Evolutionary conservation across 805 yeast species (phyloP).

Genomic region (Yarrowia osloensis): DNA sequence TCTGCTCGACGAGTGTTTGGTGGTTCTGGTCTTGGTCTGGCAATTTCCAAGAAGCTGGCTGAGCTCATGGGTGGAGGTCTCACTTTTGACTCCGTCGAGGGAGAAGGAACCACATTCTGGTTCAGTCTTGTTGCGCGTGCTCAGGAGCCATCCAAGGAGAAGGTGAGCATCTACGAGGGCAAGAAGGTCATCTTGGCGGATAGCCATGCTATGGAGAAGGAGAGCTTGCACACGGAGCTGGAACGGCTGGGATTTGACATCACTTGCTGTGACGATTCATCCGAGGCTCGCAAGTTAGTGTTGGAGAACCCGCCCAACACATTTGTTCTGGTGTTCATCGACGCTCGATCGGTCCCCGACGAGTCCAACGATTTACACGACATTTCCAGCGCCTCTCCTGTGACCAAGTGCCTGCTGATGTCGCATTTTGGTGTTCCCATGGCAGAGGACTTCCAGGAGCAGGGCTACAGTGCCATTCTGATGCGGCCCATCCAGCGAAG

Average conservation of each 20-base stretch:
- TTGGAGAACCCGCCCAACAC: constrained; percentile 31
- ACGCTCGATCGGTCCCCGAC: constrained; percentile 30
- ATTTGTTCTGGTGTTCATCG: constrained; percentile 36
- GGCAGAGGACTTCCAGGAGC: constrained; percentile 35
- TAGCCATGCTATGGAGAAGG: constrained; percentile 41
- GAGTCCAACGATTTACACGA: constrained; percentile 25
- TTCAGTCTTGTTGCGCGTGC: constrained; percentile 45
- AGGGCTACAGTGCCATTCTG: constrained; percentile 36
- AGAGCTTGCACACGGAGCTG: constrained; percentile 44
- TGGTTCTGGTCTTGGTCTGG: constrained; percentile 55
- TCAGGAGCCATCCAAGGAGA: constrained; percentile 37
- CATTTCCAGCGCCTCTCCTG: constrained; percentile 32
- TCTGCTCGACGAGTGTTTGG: constrained; percentile 55
- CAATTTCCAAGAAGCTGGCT: constrained; percentile 52
- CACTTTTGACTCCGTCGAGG: constrained; percentile 50
- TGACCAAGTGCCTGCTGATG: constrained; percentile 36
- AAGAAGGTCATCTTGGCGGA: constrained; percentile 44
- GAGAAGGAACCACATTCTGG: constrained; percentile 51
- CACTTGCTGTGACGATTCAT: constrained; percentile 35
- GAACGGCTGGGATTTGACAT: constrained; percentile 45
- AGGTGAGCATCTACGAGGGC: constrained; percentile 32
- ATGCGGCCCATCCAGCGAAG: constrained; percentile 37
- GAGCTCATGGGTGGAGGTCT: constrained; percentile 54
- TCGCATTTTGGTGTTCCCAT: constrained; percentile 37
- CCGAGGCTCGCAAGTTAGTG: constrained; percentile 35